Conservation (phyloP, 2,329 filamentous ascomycete genomes). For the Monosporascus cannonballus region DNA sequence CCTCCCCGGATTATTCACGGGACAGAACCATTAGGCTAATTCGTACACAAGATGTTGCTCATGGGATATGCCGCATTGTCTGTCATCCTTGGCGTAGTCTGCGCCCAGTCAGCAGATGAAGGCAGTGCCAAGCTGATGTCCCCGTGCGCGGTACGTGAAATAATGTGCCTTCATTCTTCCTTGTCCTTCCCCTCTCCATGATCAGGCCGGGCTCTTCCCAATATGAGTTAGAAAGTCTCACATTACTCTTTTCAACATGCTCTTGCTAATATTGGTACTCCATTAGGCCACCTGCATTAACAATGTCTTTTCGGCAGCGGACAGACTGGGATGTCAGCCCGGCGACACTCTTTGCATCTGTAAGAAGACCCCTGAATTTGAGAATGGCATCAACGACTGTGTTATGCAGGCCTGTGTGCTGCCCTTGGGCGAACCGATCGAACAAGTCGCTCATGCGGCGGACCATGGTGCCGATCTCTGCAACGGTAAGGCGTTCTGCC, state of each 20-base stretch:
- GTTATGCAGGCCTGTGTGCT: slow-evolving; percentile 24
- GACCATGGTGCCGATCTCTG: slow-evolving; percentile 22
- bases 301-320: slow-evolving; percentile 16
- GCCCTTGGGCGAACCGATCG: slow-evolving; percentile 13
- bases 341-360: slow-evolving; percentile 35
- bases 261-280: slow-evolving; percentile 7
- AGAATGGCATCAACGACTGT: slow-evolving; percentile 34
- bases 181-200: neutral
- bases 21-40: no score
- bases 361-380: slow-evolving; percentile 21
- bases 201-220: neutral
- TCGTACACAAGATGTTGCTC: no score
- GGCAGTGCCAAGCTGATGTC: neutral
- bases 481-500: slow-evolving; percentile 17
- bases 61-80: no score
- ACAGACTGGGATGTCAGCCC: slow-evolving; percentile 17
- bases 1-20: no score
- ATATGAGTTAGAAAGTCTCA: neutral
- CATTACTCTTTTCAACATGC: neutral
- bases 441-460: slow-evolving; percentile 22
- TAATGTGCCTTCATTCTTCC: no score
- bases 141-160: neutral
- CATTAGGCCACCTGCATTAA: slow-evolving; percentile 20
- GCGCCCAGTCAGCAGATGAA: neutral
- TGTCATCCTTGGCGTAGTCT: neutral